Base-by-base conservation (phyloP, 1,284 basidiomycete genomes). In the Ganoderma meredithae region DNA sequence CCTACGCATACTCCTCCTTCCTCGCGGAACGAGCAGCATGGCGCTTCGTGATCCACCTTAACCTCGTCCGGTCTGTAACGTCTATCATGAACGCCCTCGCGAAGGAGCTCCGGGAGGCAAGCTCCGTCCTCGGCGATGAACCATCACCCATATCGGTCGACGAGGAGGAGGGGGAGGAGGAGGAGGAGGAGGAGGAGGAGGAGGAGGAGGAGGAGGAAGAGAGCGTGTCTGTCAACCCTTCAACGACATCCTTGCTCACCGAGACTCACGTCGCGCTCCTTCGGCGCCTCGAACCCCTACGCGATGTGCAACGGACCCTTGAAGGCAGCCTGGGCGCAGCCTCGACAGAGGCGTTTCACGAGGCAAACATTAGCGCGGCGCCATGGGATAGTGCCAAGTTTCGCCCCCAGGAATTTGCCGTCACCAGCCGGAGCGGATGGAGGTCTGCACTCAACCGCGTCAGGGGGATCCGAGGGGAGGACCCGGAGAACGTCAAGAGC, bases 1-100 rank as follows among this genome's bases (percentile, higher is more conserved):
- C 76, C 9, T 78, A 86, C 61, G 85, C 86, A 2, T 81, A 79
- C 39, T 79, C 82, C 39, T 83, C 83, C 17, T 90, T 90, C 81
- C 78, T 81, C 27, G 78, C 81, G 1, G 89, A 91, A 73, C 86
- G 86, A 36, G 79, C 82, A 0, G 86, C 86, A 1, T 91, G 89
- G 90, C 81, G 87, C 22, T 79, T 86, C 1, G 86, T 90, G 67
- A 85, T 90, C 62, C 88, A 88, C 70, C 83, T 90, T 71, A 90
- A 90, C 75, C 83, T 90, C 70, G 82, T 89, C 58, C 84, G 86
- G n/a, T 87, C 87, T 19, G 78, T 89, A 31, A 83, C 85, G 68
- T 81, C 81, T 43, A 88, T 90, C 65, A 79, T 90, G 62, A 85
- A 88, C 52, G 75, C 81, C 1, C 76, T 88, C 40, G 79, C 82